phyloP scores from a whole-genome alignment of 2,329 filamentous ascomycete genomes.

The Mycosphaerella arachidis region DNA sequence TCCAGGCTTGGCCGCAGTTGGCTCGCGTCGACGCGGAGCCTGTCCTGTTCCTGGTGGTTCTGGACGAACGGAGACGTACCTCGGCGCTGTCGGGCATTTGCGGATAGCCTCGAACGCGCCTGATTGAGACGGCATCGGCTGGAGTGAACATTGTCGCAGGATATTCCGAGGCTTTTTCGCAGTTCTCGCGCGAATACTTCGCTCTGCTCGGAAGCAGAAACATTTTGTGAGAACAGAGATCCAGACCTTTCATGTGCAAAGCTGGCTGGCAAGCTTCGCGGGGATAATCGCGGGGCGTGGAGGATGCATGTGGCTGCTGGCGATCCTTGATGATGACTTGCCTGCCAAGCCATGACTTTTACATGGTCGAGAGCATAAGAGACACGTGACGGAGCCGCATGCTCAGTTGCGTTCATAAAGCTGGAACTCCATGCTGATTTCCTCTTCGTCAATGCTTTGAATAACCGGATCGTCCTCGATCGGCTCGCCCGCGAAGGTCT shows the following conservation, averaged over 20 bases:
- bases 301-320: not conserved
- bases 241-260: slow-evolving; percentile 14
- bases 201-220: slow-evolving; percentile 2
- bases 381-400: not conserved
- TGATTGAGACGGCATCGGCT: slow-evolving; percentile 1
- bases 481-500: slow-evolving; percentile 62
- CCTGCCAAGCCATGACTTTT: not conserved
- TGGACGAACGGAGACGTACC: slow-evolving; percentile 30
- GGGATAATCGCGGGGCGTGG: slow-evolving; percentile 2
- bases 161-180: not conserved
- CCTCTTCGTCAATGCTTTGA: slow-evolving; percentile 51
- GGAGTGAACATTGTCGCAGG: not conserved
- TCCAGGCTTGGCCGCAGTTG: slow-evolving; percentile 13
- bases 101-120: slow-evolving; percentile 7
- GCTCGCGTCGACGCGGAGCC: slow-evolving; percentile 18
- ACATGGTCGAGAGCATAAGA: not conserved
- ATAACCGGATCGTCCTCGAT: slow-evolving; percentile 53
- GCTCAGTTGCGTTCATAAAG: slow-evolving; percentile 26
- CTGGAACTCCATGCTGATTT: slow-evolving; percentile 28
- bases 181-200: not conserved
- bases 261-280: slow-evolving; percentile 8
- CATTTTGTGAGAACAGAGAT: slow-evolving; percentile 1
- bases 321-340: not conserved
- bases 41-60: slow-evolving; percentile 18
- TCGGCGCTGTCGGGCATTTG: slow-evolving; percentile 18